A percentile compares a stretch with the other conserved stretches of the same genome.
Conservation (phyloP, 202 grass and related monocot genomes). For the Musa balbisiana region DNA sequence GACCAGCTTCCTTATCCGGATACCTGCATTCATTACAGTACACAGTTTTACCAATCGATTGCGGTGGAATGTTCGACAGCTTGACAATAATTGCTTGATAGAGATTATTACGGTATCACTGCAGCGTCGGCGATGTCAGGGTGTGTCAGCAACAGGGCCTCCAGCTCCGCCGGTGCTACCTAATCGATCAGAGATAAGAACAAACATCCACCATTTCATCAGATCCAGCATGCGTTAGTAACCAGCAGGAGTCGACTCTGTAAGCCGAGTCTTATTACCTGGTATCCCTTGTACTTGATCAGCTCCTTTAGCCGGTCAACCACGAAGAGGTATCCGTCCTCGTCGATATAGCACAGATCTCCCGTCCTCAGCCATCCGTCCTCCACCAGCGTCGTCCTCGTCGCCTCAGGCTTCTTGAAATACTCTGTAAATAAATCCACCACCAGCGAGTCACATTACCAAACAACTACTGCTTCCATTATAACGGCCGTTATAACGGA, state of each 20-base stretch:
- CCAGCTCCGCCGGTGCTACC: conserved; percentile 83
- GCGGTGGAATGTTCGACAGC: neutral
- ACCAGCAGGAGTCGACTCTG: no score
- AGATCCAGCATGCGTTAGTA: no score
- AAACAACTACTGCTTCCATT: no score
- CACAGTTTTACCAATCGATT: neutral
- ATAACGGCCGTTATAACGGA: neutral
- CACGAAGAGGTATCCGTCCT: conserved; percentile 79
- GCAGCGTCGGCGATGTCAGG: conserved; percentile 54
- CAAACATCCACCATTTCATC: neutral
- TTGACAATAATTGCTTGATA: neutral
- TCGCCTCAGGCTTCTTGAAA: conserved; percentile 78
- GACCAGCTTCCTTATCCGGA: conserved; percentile 63
- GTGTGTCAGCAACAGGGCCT: conserved; percentile 78
- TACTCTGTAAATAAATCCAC: conserved; percentile 37
- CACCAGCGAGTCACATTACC: neutral
- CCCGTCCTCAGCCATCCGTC: conserved; percentile 84
- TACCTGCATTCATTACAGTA: conserved; percentile 35
- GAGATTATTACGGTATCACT: conserved; percentile 60
- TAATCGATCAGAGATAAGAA: neutral
- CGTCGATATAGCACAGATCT: conserved; percentile 88
- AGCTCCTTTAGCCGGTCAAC: conserved; percentile 89
- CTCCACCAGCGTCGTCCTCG: conserved; percentile 42
- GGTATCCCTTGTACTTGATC: conserved; percentile 98
- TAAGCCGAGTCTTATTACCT: conserved; percentile 35